Conservation (phyloP, 768 basidiomycete species). For the Suillus tomentosus region DNA sequence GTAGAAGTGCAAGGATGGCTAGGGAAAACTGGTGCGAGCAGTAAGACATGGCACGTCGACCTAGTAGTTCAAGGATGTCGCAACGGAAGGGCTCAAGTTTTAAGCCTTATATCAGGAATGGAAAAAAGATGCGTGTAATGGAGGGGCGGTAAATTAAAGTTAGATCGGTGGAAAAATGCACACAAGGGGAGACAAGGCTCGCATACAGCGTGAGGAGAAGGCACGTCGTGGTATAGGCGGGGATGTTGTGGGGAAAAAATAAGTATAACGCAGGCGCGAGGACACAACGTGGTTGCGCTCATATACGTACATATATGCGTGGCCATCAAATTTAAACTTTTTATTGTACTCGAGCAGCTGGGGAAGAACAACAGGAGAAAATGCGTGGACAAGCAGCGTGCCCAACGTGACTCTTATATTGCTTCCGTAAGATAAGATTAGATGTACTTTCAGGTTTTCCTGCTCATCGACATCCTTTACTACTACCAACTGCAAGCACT, state of each 20-base stretch:
- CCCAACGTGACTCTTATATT: neutral
- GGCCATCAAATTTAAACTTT: slow-evolving; percentile 13
- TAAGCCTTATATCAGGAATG: neutral
- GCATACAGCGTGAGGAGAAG: slow-evolving; percentile 4
- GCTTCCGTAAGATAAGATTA: slow-evolving; percentile 16
- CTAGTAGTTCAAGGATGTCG: neutral
- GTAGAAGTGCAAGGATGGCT: slow-evolving; percentile 16
- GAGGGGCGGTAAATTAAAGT: slow-evolving; percentile 6
- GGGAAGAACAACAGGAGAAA: neutral
- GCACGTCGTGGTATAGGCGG: slow-evolving; percentile 11
- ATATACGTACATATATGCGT: neutral
- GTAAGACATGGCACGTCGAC: slow-evolving; percentile 1
- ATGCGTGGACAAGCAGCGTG: too few relatives aligned
- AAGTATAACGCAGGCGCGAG: slow-evolving; percentile 20
- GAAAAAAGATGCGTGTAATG: slow-evolving; percentile 1
- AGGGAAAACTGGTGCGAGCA: neutral
- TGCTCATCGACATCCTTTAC: too few relatives aligned
- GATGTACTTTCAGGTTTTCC: neutral
- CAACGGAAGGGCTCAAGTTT: neutral
- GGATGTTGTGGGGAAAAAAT: slow-evolving; percentile 21
- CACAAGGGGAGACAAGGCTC: slow-evolving; percentile 12
- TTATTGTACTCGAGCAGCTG: slow-evolving; percentile 3
- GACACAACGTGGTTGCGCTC: slow-evolving; percentile 16
- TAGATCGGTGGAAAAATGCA: slow-evolving; percentile 13
- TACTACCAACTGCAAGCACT: neutral